These are phyloP conservation scores for Nakazawaea populi DNA, from an alignment of 805 yeast genomes.

Conservation along the genomic window DNA sequence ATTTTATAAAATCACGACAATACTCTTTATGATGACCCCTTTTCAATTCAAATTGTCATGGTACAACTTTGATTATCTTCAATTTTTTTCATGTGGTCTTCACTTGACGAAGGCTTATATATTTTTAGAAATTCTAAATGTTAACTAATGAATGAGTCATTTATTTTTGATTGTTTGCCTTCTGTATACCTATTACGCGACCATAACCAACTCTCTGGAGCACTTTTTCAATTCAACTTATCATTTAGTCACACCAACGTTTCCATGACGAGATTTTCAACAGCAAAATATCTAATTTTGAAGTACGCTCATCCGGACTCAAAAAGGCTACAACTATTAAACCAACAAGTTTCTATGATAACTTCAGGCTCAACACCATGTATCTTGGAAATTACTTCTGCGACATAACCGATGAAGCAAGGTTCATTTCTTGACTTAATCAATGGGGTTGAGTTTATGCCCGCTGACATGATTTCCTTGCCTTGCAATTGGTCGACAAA, in stretches of 20 bases:
- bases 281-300: not conserved
- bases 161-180: too few species aligned
- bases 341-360: constrained; percentile 44
- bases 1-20: constrained; percentile 1
- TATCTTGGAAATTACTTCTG: constrained; percentile 55
- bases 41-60: not conserved
- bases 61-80: not conserved
- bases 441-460: constrained; percentile 31
- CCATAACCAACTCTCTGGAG: too few species aligned
- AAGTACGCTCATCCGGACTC: not conserved
- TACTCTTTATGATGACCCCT: constrained; percentile 10
- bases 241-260: not conserved
- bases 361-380: constrained; percentile 30
- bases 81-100: too few species aligned
- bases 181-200: too few species aligned
- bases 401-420: constrained; percentile 75
- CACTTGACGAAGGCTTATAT: too few species aligned
- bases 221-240: not conserved
- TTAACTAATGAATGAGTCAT: too few species aligned
- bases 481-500: constrained; percentile 8
- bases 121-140: too few species aligned
- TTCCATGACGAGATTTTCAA: not conserved
- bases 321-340: constrained; percentile 33
- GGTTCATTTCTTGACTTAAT: constrained; percentile 92
- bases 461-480: constrained; percentile 23